Conservation (phyloP, 768 basidiomycete genomes). For the Pholiota conissans region DNA sequence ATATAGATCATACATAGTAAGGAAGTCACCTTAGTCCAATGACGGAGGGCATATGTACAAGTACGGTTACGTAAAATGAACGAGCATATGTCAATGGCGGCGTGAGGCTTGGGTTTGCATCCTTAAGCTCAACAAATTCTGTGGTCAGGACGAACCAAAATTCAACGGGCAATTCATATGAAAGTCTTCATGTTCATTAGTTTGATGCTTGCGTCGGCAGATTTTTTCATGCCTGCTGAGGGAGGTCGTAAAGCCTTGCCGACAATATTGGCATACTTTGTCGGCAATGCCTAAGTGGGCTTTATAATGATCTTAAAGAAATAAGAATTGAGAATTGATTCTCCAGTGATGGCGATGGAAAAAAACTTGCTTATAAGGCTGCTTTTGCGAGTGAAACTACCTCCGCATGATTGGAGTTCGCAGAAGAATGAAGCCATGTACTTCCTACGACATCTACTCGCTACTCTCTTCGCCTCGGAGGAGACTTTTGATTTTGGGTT, state of each 20-base stretch:
- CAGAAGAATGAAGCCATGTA: background rate
- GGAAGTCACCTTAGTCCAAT: too few relatives aligned
- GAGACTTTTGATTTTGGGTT: background rate
- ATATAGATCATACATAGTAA: too few relatives aligned
- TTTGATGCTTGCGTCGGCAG: too few relatives aligned
- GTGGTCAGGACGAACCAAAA: too few relatives aligned
- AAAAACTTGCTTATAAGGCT: background rate
- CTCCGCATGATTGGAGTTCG: background rate
- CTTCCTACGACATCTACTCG: background rate
- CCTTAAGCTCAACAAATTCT: too few relatives aligned
- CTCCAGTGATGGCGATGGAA: background rate
- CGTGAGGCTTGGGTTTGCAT: too few relatives aligned
- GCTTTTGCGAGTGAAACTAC: constrained; percentile 3
- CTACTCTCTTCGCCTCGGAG: background rate
- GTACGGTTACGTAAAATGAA: too few relatives aligned
- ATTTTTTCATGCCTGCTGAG: background rate
- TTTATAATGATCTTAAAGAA: constrained; percentile 14
- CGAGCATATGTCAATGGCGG: too few relatives aligned
- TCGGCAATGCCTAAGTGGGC: constrained; percentile 15
- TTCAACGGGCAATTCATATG: too few relatives aligned
- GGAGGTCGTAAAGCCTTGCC: constrained; percentile 12
- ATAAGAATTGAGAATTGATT: background rate
- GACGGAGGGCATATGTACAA: too few relatives aligned
- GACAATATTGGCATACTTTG: constrained; percentile 6
- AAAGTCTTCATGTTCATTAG: too few relatives aligned